These are phyloP conservation scores for Mesostigma viride DNA, from an alignment of 139 green algal species.

Conservation along the genomic window DNA sequence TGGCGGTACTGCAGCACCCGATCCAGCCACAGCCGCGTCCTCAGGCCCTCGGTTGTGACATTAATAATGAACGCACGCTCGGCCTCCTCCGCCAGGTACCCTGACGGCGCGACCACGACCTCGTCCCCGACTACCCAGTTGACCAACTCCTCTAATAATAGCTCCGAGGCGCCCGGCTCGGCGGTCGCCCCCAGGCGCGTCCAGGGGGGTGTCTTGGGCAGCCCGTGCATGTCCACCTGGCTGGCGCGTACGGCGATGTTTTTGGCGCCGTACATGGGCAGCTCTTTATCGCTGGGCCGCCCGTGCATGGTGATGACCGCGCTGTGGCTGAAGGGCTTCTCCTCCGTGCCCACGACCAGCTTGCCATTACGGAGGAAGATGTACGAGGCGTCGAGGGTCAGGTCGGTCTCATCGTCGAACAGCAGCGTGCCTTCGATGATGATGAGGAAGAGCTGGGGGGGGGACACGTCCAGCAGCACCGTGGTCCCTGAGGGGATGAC, in stretches of 20 bases:
- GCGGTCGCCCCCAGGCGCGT: slow-evolving; percentile 41
- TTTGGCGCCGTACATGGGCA: slow-evolving; percentile 58
- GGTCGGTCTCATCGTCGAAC: slow-evolving; percentile 33
- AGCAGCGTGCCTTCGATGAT: slow-evolving; percentile 43
- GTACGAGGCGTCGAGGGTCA: slow-evolving; percentile 39
- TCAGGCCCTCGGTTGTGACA: slow-evolving; percentile 20
- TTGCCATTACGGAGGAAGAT: slow-evolving; percentile 47
- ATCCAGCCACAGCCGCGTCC: no score
- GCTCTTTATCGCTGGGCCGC: slow-evolving; percentile 30
- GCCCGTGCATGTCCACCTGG: slow-evolving; percentile 40
- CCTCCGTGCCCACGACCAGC: slow-evolving; percentile 36
- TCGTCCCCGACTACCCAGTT: slow-evolving; percentile 33
- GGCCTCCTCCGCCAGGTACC: neutral
- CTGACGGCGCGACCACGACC: slow-evolving; percentile 19
- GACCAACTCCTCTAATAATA: slow-evolving; percentile 32
- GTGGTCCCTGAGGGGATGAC: slow-evolving; percentile 27
- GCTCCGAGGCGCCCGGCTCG: slow-evolving; percentile 21
- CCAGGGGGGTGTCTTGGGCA: slow-evolving; percentile 45
- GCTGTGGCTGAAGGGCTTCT: slow-evolving; percentile 28
- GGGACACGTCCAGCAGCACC: slow-evolving; percentile 48
- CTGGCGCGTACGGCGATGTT: slow-evolving; percentile 44
- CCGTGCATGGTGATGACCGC: slow-evolving; percentile 54
- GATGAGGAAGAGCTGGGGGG: slow-evolving; percentile 37
- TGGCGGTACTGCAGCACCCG: no score
- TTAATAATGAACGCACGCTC: slow-evolving; percentile 43